phyloP scores from a whole-genome alignment of 208 protist genomes.

The Trypanosoma conorhini region DNA sequence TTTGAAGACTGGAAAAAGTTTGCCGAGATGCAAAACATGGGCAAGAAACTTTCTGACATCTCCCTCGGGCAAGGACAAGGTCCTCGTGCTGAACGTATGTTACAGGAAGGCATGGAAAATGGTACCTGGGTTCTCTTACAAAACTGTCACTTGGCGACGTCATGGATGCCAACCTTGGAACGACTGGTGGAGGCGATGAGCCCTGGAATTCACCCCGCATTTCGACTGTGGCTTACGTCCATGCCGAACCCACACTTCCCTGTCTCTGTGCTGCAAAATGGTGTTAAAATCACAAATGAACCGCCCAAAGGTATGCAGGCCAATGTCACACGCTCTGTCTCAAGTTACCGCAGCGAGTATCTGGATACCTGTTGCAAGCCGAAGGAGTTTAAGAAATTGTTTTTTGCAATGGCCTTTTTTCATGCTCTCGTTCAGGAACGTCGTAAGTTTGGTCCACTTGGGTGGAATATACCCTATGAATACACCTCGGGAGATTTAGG shows the following conservation, averaged over 20 bases:
- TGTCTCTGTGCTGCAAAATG: slow-evolving; percentile 98
- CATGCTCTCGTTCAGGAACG: slow-evolving; percentile 98
- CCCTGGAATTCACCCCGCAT: slow-evolving; percentile 93
- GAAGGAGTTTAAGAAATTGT: slow-evolving; percentile 93
- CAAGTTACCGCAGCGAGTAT: slow-evolving; percentile 84
- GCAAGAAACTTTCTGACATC: slow-evolving; percentile 95
- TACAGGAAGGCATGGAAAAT: slow-evolving; percentile 93
- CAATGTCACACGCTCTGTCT: slow-evolving; percentile 94
- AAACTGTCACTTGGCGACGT: slow-evolving; percentile 98
- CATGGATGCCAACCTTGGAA: slow-evolving; percentile 98
- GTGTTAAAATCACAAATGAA: slow-evolving; percentile 99
- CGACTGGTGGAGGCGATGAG: slow-evolving; percentile 93
- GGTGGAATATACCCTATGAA: slow-evolving; percentile 99
- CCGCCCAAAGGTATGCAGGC: slow-evolving; percentile 97
- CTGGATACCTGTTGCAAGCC: slow-evolving; percentile 89
- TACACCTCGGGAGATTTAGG: slow-evolving; percentile 97
- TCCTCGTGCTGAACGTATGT: slow-evolving; percentile 94
- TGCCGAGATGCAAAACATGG: slow-evolving; percentile 95
- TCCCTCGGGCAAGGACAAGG: slow-evolving; percentile 99
- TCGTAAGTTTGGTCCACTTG: slow-evolving; percentile 98
- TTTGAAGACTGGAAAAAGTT: slow-evolving; percentile 96
- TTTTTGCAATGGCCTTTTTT: slow-evolving; percentile 98
- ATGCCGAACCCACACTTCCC: slow-evolving; percentile 98
- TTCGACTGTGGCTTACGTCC: slow-evolving; percentile 98
- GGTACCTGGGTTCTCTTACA: slow-evolving; percentile 97